phyloP scores from a whole-genome alignment of 2,329 filamentous ascomycete species.

The Diaporthe batatas region DNA sequence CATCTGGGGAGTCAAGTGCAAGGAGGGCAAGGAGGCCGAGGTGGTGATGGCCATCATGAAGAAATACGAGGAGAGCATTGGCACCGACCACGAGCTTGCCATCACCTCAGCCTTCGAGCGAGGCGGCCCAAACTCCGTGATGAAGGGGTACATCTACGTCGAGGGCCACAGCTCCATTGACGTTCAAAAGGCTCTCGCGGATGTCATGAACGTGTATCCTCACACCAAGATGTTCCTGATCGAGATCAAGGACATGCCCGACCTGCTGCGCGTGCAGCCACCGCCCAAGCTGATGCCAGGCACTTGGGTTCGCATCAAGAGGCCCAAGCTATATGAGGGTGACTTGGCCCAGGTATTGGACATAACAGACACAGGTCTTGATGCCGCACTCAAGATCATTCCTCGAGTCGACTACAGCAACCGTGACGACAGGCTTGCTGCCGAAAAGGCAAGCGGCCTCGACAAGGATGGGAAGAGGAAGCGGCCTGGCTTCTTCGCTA shows the following conservation, averaged over 20 bases:
- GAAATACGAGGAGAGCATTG: constrained; percentile 83
- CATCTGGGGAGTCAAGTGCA: constrained; percentile 94
- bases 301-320: constrained; percentile 90
- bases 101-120: constrained; percentile 95
- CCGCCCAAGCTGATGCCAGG: constrained; percentile 87
- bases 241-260: constrained; percentile 97
- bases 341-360: constrained; percentile 94
- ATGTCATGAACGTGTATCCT: constrained; percentile 90
- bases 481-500: constrained; percentile 64
- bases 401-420: constrained; percentile 85
- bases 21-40: constrained; percentile 95
- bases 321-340: constrained; percentile 83
- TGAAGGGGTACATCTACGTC: constrained; percentile 96
- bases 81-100: constrained; percentile 82
- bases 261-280: constrained; percentile 91
- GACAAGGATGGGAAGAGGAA: constrained; percentile 82
- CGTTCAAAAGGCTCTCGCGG: constrained; percentile 85
- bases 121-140: constrained; percentile 79
- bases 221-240: constrained; percentile 88
- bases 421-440: constrained; percentile 25
- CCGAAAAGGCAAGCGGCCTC: constrained; percentile 43
- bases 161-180: constrained; percentile 91
- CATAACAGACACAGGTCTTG: constrained; percentile 91
- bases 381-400: constrained; percentile 88
- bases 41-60: constrained; percentile 90